Percentiles rank a stretch among this genome's conserved stretches.
Evolutionary conservation across 495 filamentous ascomycete species (phyloP).

Genomic region (Aspergillus egyptiacus): DNA sequence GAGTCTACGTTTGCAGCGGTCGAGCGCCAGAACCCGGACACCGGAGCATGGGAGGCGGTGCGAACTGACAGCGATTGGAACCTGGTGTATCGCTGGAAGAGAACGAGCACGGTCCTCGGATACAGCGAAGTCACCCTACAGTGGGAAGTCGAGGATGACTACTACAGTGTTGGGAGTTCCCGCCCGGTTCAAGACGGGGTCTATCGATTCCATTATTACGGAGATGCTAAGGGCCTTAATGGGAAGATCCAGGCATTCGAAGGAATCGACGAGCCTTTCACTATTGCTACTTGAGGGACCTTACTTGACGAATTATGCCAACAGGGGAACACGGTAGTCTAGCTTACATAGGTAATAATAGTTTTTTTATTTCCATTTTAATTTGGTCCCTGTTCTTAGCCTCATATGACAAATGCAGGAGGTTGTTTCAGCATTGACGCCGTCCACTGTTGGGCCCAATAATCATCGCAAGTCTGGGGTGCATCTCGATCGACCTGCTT

Average conservation of each 20-base stretch:
- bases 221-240: constrained; percentile 64
- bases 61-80: constrained; percentile 75
- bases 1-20: constrained; percentile 77
- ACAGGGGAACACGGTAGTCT: too few species aligned
- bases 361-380: background rate
- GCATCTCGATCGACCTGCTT: constrained; percentile 5
- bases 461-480: background rate
- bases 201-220: constrained; percentile 82
- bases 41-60: constrained; percentile 56
- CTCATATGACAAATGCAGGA: background rate
- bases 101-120: constrained; percentile 63
- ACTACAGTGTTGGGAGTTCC: constrained; percentile 36
- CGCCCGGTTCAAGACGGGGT: constrained; percentile 47
- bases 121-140: constrained; percentile 72
- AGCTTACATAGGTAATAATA: too few species aligned
- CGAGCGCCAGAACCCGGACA: constrained; percentile 52
- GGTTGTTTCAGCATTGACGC: constrained; percentile 9
- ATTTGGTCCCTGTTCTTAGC: constrained; percentile 6
- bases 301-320: too few species aligned
- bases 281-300: constrained; percentile 23
- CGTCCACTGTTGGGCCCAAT: background rate
- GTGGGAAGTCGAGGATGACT: constrained; percentile 69
- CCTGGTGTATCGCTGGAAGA: constrained; percentile 73
- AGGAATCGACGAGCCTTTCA: constrained; percentile 65
- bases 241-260: constrained; percentile 72